Evolutionary conservation across 2,329 filamentous ascomycete species (phyloP), one percentile per base, ranked within the genome.

Genomic region (Thermothelomyces thermophilus): DNA sequence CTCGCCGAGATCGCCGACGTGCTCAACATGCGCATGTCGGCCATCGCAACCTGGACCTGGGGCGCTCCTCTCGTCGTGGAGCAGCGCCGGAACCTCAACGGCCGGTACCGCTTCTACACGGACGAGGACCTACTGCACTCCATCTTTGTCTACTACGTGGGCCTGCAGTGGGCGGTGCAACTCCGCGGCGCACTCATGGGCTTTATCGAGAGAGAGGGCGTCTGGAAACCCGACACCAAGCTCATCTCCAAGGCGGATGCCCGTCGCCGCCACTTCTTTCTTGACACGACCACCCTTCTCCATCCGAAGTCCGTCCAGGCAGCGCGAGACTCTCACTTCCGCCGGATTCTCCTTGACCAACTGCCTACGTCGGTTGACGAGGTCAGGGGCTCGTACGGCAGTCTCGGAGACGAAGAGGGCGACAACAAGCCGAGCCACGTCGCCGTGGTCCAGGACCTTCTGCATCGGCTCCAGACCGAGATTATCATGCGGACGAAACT

Each of bases 391-490:
- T 62, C 64, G 24, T 72, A 72, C 48, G 70, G 51, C 13, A 52
- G 54, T 6, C 46, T 72, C 34, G 70, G 71, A n/a, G 62, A 66
- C 19, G 49, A 63, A 22, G 52, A 63, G 13, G 55, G 60, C 2
- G 60, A 68, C n/a, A 60, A 57, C 4, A 61, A 60, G 10, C 73
- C 70, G 55, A 72, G 66, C 14, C 68, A 71, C 3, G 60, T 75
- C 11, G 66, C 70, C 8, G 73, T 73, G 2, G 80, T 79, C 41
- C 79, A 83, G 56, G 71, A 70, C 3, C 69, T 83, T 16, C 68
- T 83, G 4, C 79, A 80, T 54, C 65, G 79, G 2, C 59, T 80
- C 5, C 72, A 78, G 24, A 73, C 77, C 7, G 78, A 82, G 56
- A 70, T 79, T 13, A 63, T 79, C 31, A 56, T 83, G 31, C 70